Evolutionary conservation across 2,329 filamentous ascomycete genomes (phyloP), one percentile per base, ranked within the genome.

Genomic region (Colletotrichum shisoi): DNA sequence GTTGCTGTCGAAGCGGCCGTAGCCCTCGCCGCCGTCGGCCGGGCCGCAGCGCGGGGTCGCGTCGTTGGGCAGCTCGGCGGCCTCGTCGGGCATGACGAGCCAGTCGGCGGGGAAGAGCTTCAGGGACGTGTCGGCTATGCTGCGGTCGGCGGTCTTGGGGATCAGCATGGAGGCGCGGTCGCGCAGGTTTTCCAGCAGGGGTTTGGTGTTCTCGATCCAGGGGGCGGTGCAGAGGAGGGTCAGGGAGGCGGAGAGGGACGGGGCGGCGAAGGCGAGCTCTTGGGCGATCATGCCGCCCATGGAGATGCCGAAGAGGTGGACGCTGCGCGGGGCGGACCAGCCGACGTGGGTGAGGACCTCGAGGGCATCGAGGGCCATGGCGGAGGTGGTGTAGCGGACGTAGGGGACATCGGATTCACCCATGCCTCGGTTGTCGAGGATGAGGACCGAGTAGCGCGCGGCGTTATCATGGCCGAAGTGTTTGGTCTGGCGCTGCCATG

Each of bases 201-300:
- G 79, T 53, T 82, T 83, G 31, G 87, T 88, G 78, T 88, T 88
- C 70, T 88, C 84, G 65, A 90, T 82, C 40, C 76, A 75, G 4
- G 87, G 84, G 1, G 88, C 85, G 2, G 89, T 91, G 75, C 84
- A 87, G 69, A 89, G 77, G 3, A 92, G 82, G 40, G 79, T 83
- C 19, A 92, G 79, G 17, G 83, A 86, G 27, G 80, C 79, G 60
- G 91, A 75, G 53, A 85, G 80, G 13, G 78, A 69, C 0, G 87
- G 87, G 37, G 81, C 78, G n/a, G 82, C 76, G 71, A 78, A 81
- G 24, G 84, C 87, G 4, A 97, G 74, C 79, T 97, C 93, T 78
- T 96, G 93, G 2, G 91, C 87, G 72, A 97, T 94, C 93, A 97
- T 96, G 73, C 93, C 93, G 70, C 93, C 93, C 85, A 96, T 91